These are phyloP conservation scores for Clavispora fructus DNA, from an alignment of 805 yeast species.

Conservation along the genomic window DNA sequence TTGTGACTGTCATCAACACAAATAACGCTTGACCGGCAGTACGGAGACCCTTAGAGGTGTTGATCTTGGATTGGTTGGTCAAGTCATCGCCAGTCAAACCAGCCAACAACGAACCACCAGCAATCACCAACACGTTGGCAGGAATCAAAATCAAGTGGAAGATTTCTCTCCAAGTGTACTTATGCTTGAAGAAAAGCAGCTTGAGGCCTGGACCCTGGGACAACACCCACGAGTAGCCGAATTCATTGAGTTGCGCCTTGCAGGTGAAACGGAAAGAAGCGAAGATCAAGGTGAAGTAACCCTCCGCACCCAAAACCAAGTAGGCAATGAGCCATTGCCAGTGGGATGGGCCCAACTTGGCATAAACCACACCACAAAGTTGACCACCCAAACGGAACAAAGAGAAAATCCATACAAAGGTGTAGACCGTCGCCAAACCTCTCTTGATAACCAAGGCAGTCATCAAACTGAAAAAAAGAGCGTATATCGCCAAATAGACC, in stretches of 20 bases:
- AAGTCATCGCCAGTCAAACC: slow-evolving; percentile 14
- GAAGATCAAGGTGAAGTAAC: slow-evolving; percentile 27
- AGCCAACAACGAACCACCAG: slow-evolving; percentile 27
- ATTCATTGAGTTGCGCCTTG: slow-evolving; percentile 15
- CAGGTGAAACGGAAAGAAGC: slow-evolving; percentile 18
- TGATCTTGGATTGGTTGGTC: slow-evolving; percentile 3
- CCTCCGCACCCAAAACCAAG: slow-evolving; percentile 29
- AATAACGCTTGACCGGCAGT: slow-evolving; percentile 26
- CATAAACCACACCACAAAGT: slow-evolving; percentile 26
- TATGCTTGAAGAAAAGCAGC: not conserved
- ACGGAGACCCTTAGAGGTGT: slow-evolving; percentile 19
- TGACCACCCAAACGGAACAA: slow-evolving; percentile 27
- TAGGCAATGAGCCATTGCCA: slow-evolving; percentile 30
- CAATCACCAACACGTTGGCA: slow-evolving; percentile 30
- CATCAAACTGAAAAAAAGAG: slow-evolving; percentile 17
- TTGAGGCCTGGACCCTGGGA: not conserved
- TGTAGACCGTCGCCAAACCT: slow-evolving; percentile 18
- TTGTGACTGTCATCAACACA: slow-evolving; percentile 15
- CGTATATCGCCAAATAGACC: slow-evolving; percentile 25
- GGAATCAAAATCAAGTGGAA: slow-evolving; percentile 26
- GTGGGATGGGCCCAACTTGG: slow-evolving; percentile 20
- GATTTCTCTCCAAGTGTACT: not conserved
- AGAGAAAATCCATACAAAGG: slow-evolving; percentile 18
- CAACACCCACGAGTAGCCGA: slow-evolving; percentile 20
- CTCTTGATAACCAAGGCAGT: slow-evolving; percentile 10